Evolutionary conservation across 2,329 filamentous ascomycete genomes (phyloP), one percentile per base, ranked within the genome.

Genomic region (Macrophomina phaseolina): DNA sequence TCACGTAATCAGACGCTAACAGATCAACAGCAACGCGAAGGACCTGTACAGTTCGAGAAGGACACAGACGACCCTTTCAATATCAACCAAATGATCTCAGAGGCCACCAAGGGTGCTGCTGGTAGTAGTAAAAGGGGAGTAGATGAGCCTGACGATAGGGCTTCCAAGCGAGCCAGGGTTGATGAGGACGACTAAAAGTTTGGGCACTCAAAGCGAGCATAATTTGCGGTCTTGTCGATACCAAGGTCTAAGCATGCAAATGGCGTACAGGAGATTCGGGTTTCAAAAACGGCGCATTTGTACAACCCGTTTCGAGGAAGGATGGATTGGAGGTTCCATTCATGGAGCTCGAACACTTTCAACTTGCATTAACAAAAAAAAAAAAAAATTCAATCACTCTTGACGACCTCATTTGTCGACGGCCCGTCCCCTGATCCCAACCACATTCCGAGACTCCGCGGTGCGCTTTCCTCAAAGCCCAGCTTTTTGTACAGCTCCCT

Each of bases 21-120:
- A 79, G 14, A 30, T 4, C 34, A 40, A 55, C 12, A 91, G 88
- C 88, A 87, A 68, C 88, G 94, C 66, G 92, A 96, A 73, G 95
- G 95, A 5, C 95, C 95, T 0, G 95, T 99, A 34, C 92, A 97
- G 78, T 99, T 99, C 73, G 94, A 98, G 79, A 97, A 94, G 80
- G 94, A 97, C 64, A 86, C 81, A 1, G 84, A 86, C 18, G 94
- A 98, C 79, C 93, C 93, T 0, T 98, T 98, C 78, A 94, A 96
- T 60, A 95, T 98, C 71, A 93, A 97, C 76, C 91, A 92, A 74
- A 97, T 99, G 83, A 88, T 99, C 77, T 90, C 88, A 42, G 93
- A 97, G 78, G 93, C 85, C 32, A 84, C 83, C 85, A 73, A 88
- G 83, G 78, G 82, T 64, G 73, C 86, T 89, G 77, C 74, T 67